These are phyloP conservation scores for Pyrenula massariospora DNA, from an alignment of 495 filamentous ascomycete genomes.

Conservation along the genomic window DNA sequence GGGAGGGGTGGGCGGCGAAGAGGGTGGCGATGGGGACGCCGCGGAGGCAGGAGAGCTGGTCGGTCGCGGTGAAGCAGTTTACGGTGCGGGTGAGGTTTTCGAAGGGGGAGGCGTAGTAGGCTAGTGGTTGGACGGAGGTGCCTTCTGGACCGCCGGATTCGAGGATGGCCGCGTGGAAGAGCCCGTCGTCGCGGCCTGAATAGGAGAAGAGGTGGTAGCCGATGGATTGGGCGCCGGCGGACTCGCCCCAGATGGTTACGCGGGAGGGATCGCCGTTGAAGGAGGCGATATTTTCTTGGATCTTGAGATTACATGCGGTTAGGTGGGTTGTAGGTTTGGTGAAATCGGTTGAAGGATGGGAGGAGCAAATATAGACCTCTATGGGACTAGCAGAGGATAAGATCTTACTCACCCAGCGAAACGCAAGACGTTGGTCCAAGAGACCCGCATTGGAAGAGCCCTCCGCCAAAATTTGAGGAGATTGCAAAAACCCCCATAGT, in stretches of 20 bases:
- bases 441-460: constrained; percentile 19
- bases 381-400: too few relatives aligned
- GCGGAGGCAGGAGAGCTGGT: background rate
- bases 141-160: constrained; percentile 19
- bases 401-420: constrained; percentile 23
- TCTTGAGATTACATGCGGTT: too few relatives aligned
- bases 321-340: too few relatives aligned
- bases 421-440: constrained; percentile 22
- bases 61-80: background rate
- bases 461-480: background rate
- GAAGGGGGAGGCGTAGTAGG: background rate
- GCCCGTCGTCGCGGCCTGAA: constrained; percentile 25
- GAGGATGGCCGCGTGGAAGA: constrained; percentile 42
- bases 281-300: constrained; percentile 23
- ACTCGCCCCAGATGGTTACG: constrained; percentile 16
- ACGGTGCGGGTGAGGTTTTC: background rate
- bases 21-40: background rate
- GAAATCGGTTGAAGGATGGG: too few relatives aligned
- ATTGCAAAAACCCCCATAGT: constrained; percentile 20
- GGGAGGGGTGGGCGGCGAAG: background rate
- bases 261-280: constrained; percentile 31
- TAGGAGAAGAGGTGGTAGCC: constrained; percentile 25
- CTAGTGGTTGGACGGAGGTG: background rate
- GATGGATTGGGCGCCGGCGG: constrained; percentile 21
- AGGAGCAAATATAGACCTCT: too few relatives aligned